These are phyloP conservation scores for Ascochyta fabae DNA, from an alignment of 2,329 filamentous ascomycete genomes.

Conservation along the genomic window DNA sequence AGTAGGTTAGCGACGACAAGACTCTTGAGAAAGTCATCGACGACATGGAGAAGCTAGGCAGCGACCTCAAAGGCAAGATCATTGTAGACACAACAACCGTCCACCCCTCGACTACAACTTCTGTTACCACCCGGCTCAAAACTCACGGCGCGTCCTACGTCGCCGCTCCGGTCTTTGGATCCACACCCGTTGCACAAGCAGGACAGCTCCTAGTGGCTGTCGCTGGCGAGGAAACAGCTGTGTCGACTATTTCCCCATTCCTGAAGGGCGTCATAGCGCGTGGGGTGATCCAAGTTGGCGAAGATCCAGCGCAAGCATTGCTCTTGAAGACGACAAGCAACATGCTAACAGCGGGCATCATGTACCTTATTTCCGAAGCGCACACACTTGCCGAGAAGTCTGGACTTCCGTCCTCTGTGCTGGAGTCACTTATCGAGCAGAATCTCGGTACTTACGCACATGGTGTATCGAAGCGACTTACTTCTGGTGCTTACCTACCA, in stretches of 20 bases:
- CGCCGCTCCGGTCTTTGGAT: conserved; percentile 59
- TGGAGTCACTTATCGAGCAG: conserved; percentile 53
- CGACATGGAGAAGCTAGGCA: conserved; percentile 25
- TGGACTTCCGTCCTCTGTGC: conserved; percentile 47
- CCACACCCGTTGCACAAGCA: conserved; percentile 56
- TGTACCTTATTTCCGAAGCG: conserved; percentile 58
- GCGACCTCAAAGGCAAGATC: conserved; percentile 48
- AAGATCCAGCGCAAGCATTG: conserved; percentile 53
- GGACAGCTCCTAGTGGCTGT: conserved; percentile 57
- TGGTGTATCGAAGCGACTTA: conserved; percentile 36
- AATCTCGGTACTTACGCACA: conserved; percentile 40
- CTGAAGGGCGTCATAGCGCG: conserved; percentile 52
- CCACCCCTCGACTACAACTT: conserved; percentile 53
- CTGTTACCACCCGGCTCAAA: conserved; percentile 37
- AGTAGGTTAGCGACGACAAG: conserved; percentile 51
- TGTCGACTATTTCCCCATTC: conserved; percentile 48
- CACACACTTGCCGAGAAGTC: conserved; percentile 59
- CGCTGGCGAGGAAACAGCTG: conserved; percentile 50
- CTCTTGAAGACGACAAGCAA: conserved; percentile 59
- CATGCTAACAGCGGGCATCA: conserved; percentile 58
- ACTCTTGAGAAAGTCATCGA: conserved; percentile 46
- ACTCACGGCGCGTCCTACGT: conserved; percentile 48
- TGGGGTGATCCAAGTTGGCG: conserved; percentile 52
- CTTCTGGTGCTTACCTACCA: conserved; percentile 36
- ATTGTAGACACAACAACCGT: conserved; percentile 60